Evolutionary conservation across 2,329 filamentous ascomycete species (phyloP).

Genomic region (Aspergillus proliferans): DNA sequence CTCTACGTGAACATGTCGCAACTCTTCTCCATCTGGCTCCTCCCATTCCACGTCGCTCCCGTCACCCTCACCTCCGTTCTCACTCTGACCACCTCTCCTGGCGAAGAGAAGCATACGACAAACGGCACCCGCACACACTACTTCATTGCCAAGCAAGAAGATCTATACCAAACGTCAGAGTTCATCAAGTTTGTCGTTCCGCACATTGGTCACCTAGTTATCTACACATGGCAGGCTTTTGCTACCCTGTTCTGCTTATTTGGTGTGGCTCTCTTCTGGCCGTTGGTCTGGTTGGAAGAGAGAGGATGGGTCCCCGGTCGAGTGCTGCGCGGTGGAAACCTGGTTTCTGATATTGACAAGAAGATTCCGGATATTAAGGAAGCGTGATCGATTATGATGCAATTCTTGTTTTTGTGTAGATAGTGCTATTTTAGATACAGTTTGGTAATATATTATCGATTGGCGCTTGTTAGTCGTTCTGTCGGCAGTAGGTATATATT

Average conservation of each 20-base stretch:
- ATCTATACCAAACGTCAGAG: conserved; percentile 73
- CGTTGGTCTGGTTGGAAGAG: conserved; percentile 48
- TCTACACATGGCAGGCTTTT: conserved; percentile 59
- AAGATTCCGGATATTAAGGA: conserved; percentile 20
- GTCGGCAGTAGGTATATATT: too few relatives aligned
- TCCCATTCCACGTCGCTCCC: conserved; percentile 66
- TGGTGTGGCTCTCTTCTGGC: conserved; percentile 48
- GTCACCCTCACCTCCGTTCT: conserved; percentile 65
- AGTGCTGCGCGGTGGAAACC: conserved; percentile 19
- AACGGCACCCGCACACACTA: conserved; percentile 46
- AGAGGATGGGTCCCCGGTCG: conserved; percentile 20
- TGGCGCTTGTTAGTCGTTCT: too few relatives aligned
- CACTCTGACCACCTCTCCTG: conserved; percentile 48
- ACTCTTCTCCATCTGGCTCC: conserved; percentile 67
- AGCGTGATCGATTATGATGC: conserved; percentile 3
- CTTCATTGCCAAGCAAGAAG: conserved; percentile 70
- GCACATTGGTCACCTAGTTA: conserved; percentile 49
- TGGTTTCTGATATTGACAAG: conserved; percentile 17
- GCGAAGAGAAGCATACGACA: conserved; percentile 13
- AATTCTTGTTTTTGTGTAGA: too few relatives aligned
- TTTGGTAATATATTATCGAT: too few relatives aligned
- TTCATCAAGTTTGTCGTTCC: conserved; percentile 66
- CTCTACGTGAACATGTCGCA: conserved; percentile 71
- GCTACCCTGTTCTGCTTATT: conserved; percentile 60
- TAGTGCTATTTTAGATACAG: too few relatives aligned